Percentiles rank a stretch among this genome's conserved stretches.
Evolutionary conservation across 148 eudicot genomes (phyloP).

Genomic region (Beta vulgaris): DNA sequence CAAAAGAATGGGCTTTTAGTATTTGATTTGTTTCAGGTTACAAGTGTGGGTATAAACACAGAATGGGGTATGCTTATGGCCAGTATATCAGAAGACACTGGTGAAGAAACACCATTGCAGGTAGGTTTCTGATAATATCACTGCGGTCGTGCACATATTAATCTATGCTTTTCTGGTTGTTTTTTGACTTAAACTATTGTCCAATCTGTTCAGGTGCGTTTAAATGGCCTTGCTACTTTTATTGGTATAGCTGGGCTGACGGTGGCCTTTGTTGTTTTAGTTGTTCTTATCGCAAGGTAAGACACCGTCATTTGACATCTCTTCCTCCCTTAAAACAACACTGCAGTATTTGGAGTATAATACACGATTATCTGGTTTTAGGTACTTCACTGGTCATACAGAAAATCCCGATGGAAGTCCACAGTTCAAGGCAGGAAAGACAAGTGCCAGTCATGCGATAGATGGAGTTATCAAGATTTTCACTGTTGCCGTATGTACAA

Average conservation of each 20-base stretch:
- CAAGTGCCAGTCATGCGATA: slow-evolving; percentile 55
- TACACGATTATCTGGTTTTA: slow-evolving; percentile 21
- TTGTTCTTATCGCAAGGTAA: slow-evolving; percentile 69
- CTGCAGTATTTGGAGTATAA: background rate
- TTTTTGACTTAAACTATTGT: background rate
- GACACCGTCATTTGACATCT: background rate
- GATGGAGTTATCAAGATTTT: slow-evolving; percentile 82
- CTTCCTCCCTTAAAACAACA: background rate
- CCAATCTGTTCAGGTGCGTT: slow-evolving; percentile 54
- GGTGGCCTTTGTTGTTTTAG: slow-evolving; percentile 65
- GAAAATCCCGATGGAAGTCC: slow-evolving; percentile 35
- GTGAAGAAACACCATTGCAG: slow-evolving; percentile 99
- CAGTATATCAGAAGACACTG: slow-evolving; percentile 94
- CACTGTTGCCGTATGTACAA: slow-evolving; percentile 79
- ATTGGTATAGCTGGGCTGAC: slow-evolving; percentile 79
- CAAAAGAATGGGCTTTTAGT: background rate
- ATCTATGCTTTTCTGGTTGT: background rate
- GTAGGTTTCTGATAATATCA: slow-evolving; percentile 27
- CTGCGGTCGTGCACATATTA: background rate
- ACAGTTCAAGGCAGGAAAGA: slow-evolving; percentile 58
- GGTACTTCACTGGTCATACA: slow-evolving; percentile 77
- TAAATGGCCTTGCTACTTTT: slow-evolving; percentile 94
- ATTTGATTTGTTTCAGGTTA: slow-evolving; percentile 50
- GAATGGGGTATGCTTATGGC: slow-evolving; percentile 99
- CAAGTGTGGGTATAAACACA: slow-evolving; percentile 89